Conservation (phyloP, 331 rosid genomes). For the Cydonia oblonga region DNA sequence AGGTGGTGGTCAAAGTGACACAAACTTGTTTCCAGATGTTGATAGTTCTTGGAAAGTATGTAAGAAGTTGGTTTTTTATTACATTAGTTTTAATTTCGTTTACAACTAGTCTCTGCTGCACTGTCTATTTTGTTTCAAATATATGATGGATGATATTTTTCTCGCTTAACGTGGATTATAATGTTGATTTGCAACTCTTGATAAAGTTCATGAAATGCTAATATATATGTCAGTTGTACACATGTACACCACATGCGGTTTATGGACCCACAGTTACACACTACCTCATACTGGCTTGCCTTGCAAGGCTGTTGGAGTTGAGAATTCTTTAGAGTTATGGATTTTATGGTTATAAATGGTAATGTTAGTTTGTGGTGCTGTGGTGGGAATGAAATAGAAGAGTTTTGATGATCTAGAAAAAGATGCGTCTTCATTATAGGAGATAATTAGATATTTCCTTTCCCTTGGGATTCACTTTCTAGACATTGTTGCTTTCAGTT, state of each 20-base stretch:
- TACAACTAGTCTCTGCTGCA: not conserved
- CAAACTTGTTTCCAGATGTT: slow-evolving; percentile 57
- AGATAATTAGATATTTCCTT: not conserved
- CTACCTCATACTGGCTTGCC: not conserved
- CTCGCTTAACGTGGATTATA: not conserved
- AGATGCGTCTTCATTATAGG: not conserved
- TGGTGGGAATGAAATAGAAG: not conserved
- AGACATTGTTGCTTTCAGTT: not conserved
- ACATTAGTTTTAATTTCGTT: not conserved
- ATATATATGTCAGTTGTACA: not conserved
- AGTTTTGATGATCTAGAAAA: not conserved
- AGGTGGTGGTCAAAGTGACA: slow-evolving; percentile 57
- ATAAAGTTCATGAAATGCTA: not conserved
- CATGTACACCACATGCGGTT: not conserved
- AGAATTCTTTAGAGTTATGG: not conserved
- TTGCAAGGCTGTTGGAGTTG: not conserved
- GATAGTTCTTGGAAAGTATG: slow-evolving; percentile 82
- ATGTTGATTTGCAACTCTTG: not conserved
- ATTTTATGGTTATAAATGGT: not conserved
- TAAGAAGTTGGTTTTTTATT: slow-evolving; percentile 4
- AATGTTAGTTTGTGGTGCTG: not conserved
- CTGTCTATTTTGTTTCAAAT: not conserved
- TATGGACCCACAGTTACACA: not conserved
- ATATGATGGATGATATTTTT: not conserved
- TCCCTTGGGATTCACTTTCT: not conserved